phyloP scores from a whole-genome alignment of 2,329 filamentous ascomycete genomes.

The Zalaria obscura region DNA sequence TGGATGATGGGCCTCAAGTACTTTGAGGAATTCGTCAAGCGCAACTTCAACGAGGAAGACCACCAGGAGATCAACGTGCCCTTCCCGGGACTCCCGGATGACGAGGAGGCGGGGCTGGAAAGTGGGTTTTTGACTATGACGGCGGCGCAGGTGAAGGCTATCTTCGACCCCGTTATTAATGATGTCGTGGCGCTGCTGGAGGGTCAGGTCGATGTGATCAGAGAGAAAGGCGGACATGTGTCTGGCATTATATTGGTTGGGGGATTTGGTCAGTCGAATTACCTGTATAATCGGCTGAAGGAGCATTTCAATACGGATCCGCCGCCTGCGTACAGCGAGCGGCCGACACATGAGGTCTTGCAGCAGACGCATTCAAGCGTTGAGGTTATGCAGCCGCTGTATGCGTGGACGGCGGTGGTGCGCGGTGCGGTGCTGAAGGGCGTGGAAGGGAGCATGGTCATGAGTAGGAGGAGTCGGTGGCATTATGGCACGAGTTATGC shows the following conservation, averaged over 20 bases:
- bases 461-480: slow-evolving; percentile 58
- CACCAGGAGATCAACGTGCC: slow-evolving; percentile 56
- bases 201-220: slow-evolving; percentile 30
- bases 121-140: slow-evolving; percentile 65
- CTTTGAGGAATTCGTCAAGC: slow-evolving; percentile 76
- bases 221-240: slow-evolving; percentile 25
- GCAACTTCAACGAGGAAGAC: slow-evolving; percentile 70
- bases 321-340: slow-evolving; percentile 42
- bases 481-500: slow-evolving; percentile 73
- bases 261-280: slow-evolving; percentile 62
- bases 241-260: slow-evolving; percentile 64
- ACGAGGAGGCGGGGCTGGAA: slow-evolving; percentile 61
- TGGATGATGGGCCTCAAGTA: slow-evolving; percentile 63
- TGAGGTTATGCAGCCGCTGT: slow-evolving; percentile 62
- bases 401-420: slow-evolving; percentile 68
- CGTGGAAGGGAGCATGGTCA: slow-evolving; percentile 69
- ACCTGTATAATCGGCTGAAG: slow-evolving; percentile 58
- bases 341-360: slow-evolving; percentile 54
- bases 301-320: slow-evolving; percentile 45
- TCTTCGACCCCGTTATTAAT: slow-evolving; percentile 52
- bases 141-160: slow-evolving; percentile 49
- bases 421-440: slow-evolving; percentile 63
- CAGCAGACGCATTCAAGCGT: slow-evolving; percentile 75
- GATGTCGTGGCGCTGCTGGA: slow-evolving; percentile 26
- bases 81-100: slow-evolving; percentile 63